These are phyloP conservation scores for Paracorniculantispora psalliotae DNA, from an alignment of 2,329 filamentous ascomycete genomes.

Conservation along the genomic window DNA sequence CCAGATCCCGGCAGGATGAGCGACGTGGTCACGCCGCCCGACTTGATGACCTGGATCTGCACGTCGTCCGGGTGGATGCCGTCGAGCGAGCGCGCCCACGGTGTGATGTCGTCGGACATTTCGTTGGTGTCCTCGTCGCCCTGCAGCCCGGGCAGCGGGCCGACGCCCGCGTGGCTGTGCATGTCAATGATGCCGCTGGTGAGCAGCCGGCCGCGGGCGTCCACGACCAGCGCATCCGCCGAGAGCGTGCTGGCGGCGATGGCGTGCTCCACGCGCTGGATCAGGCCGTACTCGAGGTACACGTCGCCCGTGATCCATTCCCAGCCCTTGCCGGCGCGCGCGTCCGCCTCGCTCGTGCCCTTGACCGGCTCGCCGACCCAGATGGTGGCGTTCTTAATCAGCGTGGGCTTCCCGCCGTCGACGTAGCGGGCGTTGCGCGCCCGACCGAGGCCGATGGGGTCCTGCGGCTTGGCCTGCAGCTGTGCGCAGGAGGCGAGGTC, in stretches of 20 bases:
- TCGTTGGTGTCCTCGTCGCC: constrained; percentile 61
- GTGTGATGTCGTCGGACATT: constrained; percentile 58
- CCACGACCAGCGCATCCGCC: constrained; percentile 45
- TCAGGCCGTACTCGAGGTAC: constrained; percentile 56
- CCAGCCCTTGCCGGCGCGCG: constrained; percentile 54
- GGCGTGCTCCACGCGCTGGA: constrained; percentile 44
- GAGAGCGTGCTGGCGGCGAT: constrained; percentile 41
- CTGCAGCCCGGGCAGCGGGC: constrained; percentile 48
- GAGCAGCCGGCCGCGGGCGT: constrained; percentile 56
- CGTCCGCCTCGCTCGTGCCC: constrained; percentile 48
- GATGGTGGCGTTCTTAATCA: constrained; percentile 62
- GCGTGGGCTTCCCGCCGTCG: constrained; percentile 52
- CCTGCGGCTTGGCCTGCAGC: constrained; percentile 49
- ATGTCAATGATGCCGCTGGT: constrained; percentile 67
- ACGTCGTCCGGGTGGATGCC: constrained; percentile 58
- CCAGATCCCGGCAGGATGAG: constrained; percentile 62
- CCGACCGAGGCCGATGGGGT: constrained; percentile 52
- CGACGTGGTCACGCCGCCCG: constrained; percentile 66
- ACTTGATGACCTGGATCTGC: constrained; percentile 65
- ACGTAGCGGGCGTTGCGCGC: constrained; percentile 57
- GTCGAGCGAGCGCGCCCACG: constrained; percentile 63
- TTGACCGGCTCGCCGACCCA: constrained; percentile 58
- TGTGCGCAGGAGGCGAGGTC: constrained; percentile 53
- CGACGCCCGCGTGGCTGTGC: constrained; percentile 62
- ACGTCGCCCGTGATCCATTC: constrained; percentile 58